Evolutionary conservation across 2,329 filamentous ascomycete genomes (phyloP), one percentile per base, ranked within the genome.

Genomic region (Diaporthe humulicola): DNA sequence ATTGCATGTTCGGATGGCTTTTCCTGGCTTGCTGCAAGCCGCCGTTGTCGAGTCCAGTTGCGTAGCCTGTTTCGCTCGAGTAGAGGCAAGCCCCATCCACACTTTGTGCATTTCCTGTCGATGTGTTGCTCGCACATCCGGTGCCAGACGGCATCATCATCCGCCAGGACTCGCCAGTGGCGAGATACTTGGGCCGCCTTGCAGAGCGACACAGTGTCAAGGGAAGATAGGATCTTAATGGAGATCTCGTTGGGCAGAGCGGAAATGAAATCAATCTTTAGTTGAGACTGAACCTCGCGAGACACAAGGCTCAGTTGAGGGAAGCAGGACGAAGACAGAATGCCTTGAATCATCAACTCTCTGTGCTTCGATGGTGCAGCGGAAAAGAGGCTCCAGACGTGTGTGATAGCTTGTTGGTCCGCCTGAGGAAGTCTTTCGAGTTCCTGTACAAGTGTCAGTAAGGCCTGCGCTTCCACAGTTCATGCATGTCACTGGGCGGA

Each of bases 51-150:
- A 84, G 95, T 98, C 83, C 96, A 95, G 77, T 95, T 95, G 78
- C 94, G 91, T 77, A 99, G 85, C 79, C 94, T 91, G 85, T 98
- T 98, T 79, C 95, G 91, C 81, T 99, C 97, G 69, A 99, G 86
- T 73, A 98, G 86, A 22, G 97, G 97, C 75, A 99, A 85, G 3
- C 97, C 97, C 95, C 96, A 98, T 33, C 97, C 96, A 81, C 97
- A 99, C 82, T 97, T 98, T 75, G 92, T 96, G 83, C 96, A 98
- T 82, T 98, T 98, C 76, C 95, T 89, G 82, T 97, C 95, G 79
- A 98, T 97, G 83, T 98, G 96, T 82, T 98, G 96, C 83, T 98
- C 95, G 82, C 97, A 99, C 96, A 98, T 98, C 77, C 93, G 94
- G 81, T 98, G 94, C 97, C 97, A 99, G 5, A 99, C 96, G 12